Evolutionary conservation across 768 basidiomycete genomes (phyloP).

Genomic region (Collybia sordida): DNA sequence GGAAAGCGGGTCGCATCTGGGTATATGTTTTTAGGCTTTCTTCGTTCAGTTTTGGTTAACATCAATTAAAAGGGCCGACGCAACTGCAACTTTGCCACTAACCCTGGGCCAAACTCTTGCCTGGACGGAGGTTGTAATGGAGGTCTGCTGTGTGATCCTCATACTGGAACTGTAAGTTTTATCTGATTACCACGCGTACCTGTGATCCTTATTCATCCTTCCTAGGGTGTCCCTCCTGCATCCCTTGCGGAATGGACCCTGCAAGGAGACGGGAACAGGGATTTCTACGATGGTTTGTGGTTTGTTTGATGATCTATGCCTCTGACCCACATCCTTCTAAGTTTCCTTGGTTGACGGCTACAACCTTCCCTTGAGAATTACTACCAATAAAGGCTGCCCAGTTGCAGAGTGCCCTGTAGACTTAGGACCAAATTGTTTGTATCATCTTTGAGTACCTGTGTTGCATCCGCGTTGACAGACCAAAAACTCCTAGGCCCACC

Average conservation of each 20-base stretch:
- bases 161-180: constrained; percentile 46
- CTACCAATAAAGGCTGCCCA: constrained; percentile 46
- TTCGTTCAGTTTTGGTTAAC: neutral
- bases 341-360: constrained; percentile 62
- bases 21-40: constrained; percentile 16
- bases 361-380: constrained; percentile 55
- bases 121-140: constrained; percentile 69
- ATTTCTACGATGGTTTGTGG: constrained; percentile 58
- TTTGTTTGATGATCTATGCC: too few species aligned
- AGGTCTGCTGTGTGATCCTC: constrained; percentile 55
- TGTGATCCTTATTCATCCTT: neutral
- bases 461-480: neutral
- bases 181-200: neutral
- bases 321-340: constrained; percentile 11
- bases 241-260: constrained; percentile 72
- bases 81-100: constrained; percentile 58
- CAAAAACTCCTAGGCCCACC: constrained; percentile 32
- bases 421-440: constrained; percentile 47
- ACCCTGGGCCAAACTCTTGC: constrained; percentile 58
- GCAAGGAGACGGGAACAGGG: constrained; percentile 35
- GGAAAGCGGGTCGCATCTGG: constrained; percentile 67
- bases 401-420: constrained; percentile 53
- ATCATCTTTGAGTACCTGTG: neutral
- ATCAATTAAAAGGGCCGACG: constrained; percentile 45
- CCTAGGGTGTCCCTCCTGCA: constrained; percentile 62